Evolutionary conservation across 2,329 filamentous ascomycete genomes (phyloP).

Genomic region (Botryotinia globosa): DNA sequence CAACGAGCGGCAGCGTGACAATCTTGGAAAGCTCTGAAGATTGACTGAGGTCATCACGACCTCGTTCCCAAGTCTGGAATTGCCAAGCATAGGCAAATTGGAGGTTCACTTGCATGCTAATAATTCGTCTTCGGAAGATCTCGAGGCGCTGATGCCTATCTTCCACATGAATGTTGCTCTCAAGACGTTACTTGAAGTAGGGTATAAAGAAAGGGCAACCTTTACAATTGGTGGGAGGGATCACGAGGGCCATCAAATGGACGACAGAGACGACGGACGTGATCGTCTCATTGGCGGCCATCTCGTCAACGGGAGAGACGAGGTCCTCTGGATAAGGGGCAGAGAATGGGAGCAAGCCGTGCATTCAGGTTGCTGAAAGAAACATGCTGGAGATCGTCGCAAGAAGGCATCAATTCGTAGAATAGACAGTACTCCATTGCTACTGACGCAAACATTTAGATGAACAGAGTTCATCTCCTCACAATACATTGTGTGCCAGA

Average conservation of each 20-base stretch:
- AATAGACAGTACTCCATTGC: not conserved
- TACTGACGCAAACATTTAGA: not conserved
- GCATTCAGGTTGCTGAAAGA: not conserved
- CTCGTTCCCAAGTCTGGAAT: not conserved
- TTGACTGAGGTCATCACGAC: not conserved
- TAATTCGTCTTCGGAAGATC: not conserved
- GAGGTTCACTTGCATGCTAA: not conserved
- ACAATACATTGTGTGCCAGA: not conserved
- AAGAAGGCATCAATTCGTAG: not conserved
- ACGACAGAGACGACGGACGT: too few species aligned
- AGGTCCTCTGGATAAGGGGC: not conserved
- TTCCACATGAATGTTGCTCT: not conserved
- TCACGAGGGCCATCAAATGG: not conserved
- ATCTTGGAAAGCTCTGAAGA: too few species aligned
- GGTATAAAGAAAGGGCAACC: not conserved
- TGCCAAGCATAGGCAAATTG: not conserved
- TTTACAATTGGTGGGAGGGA: not conserved
- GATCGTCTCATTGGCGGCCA: too few species aligned
- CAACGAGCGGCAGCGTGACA: not conserved
- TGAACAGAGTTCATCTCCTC: not conserved
- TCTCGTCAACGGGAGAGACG: not conserved
- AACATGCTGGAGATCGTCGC: not conserved
- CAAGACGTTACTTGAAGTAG: not conserved
- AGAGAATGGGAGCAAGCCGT: not conserved
- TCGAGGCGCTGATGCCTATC: not conserved